Evolutionary conservation across 2,329 filamentous ascomycete genomes (phyloP), one percentile per base, ranked within the genome.

Genomic region (Colletotrichum horii): DNA sequence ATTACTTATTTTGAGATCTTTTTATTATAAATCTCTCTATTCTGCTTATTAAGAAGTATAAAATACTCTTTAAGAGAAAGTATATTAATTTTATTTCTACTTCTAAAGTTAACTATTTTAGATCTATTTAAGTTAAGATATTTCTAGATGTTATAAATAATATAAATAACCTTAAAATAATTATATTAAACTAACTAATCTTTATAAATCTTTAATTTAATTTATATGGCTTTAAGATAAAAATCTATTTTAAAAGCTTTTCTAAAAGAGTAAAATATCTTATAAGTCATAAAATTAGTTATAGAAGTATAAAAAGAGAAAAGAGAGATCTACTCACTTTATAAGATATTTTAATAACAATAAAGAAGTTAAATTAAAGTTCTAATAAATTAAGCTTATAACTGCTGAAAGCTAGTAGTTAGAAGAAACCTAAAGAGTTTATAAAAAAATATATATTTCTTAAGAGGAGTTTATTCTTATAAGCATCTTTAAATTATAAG

Each of bases 1-100:
- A n/a, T 52, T 4, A 19, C 9, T 0, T 6, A n/a, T 9, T 1
- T n/a, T 19, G 11, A n/a, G 2, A 9, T 12, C 4, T 24, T n/a
- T 4, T 3, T n/a, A n/a, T n/a, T n/a, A n/a, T n/a, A n/a, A n/a
- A n/a, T n/a, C n/a, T n/a, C n/a, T n/a, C n/a, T n/a, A n/a, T n/a
- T n/a, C n/a, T n/a, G n/a, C n/a, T n/a, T n/a, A n/a, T n/a, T n/a
- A n/a, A n/a, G n/a, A n/a, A n/a, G n/a, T n/a, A n/a, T n/a, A n/a
- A n/a, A n/a, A n/a, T n/a, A n/a, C n/a, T 6, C 22, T 1, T 55
- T 55, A 55, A 55, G 11, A 55, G 1, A 55, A 6, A 15, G 2
- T 1, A 55, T 24, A 55, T 55, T 55, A 15, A 55, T 6, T 2
- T 6, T 22, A 55, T 55, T 55, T 6, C 0, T 22, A 22, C 15